Percentiles rank a stretch among this genome's conserved stretches.
These are phyloP conservation scores for Geum urbanum DNA, from an alignment of 306 rosid species.

Conservation along the genomic window DNA sequence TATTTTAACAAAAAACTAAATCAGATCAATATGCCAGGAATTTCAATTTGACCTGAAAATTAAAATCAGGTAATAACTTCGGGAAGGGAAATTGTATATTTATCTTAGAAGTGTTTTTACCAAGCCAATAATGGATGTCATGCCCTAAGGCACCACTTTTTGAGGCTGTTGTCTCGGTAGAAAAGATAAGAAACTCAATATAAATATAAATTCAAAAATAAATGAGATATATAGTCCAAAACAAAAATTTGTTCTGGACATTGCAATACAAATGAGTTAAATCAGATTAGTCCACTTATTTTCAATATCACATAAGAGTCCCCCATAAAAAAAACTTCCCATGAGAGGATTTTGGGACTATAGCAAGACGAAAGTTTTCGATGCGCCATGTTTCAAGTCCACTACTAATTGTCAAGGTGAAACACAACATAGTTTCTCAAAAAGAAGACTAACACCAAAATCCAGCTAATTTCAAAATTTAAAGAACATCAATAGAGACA, in stretches of 20 bases:
- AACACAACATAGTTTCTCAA: slow-evolving; percentile 8
- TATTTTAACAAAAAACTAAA: slow-evolving; percentile 34
- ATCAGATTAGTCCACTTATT: slow-evolving; percentile 40
- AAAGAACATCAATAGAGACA: slow-evolving; percentile 13
- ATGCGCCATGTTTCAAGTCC: slow-evolving; percentile 98
- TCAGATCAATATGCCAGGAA: slow-evolving; percentile 14
- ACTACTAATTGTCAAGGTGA: slow-evolving; percentile 65
- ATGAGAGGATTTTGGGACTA: slow-evolving; percentile 55
- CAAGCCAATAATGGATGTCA: slow-evolving; percentile 97
- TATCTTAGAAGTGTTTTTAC: slow-evolving; percentile 87
- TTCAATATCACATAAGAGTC: slow-evolving; percentile 86
- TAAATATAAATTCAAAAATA: neutral
- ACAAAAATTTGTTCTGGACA: neutral
- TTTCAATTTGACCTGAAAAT: neutral
- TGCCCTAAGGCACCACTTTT: slow-evolving; percentile 83
- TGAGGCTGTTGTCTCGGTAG: slow-evolving; percentile 64
- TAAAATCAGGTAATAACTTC: slow-evolving; percentile 6
- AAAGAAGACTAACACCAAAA: slow-evolving; percentile 8
- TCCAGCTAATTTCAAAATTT: slow-evolving; percentile 14
- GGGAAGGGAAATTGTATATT: slow-evolving; percentile 18
- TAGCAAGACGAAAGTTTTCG: slow-evolving; percentile 75
- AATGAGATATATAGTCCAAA: neutral
- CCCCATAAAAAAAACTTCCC: slow-evolving; percentile 83
- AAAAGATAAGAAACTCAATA: slow-evolving; percentile 8
- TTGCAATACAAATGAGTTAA: neutral